Conservation (phyloP, 306 rosid species). For the Hylodesmum podocarpum region DNA sequence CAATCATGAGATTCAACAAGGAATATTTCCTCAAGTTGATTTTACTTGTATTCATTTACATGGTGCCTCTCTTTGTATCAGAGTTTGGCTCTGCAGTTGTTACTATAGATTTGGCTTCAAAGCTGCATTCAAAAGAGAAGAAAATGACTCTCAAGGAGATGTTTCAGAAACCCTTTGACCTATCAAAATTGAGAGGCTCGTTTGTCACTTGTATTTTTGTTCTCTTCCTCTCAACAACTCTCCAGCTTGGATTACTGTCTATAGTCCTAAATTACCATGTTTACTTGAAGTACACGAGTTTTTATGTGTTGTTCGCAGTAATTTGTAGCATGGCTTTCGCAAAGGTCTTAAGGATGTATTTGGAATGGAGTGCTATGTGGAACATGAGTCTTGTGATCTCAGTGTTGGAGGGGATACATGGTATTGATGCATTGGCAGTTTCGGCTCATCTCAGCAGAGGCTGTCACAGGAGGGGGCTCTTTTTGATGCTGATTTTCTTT, state of each 20-base stretch:
- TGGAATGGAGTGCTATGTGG: conserved; percentile 63
- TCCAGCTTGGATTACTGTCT: conserved; percentile 31
- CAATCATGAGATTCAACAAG: not conserved
- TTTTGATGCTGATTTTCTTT: conserved; percentile 57
- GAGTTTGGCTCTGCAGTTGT: conserved; percentile 35
- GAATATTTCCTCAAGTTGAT: conserved; percentile 18
- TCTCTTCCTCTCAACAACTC: conserved; percentile 31
- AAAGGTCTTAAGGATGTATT: conserved; percentile 36
- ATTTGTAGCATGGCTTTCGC: conserved; percentile 22
- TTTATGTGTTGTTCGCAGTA: not conserved
- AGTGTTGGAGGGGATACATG: conserved; percentile 45
- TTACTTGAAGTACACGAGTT: not conserved
- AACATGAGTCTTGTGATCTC: conserved; percentile 60
- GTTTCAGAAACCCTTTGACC: conserved; percentile 9
- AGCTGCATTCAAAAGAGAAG: conserved; percentile 29
- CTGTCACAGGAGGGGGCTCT: conserved; percentile 35
- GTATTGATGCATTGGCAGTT: conserved; percentile 44
- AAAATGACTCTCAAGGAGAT: conserved; percentile 36
- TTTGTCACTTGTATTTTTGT: conserved; percentile 39
- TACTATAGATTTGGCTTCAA: conserved; percentile 42
- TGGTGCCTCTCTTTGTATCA: conserved; percentile 32
- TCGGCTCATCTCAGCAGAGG: conserved; percentile 46
- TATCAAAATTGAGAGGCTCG: conserved; percentile 33
- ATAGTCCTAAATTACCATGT: conserved; percentile 9
- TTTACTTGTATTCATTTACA: conserved; percentile 31